Conservation (phyloP, 1,139 yeast genomes). For the Sugiyamaella castrensis region DNA sequence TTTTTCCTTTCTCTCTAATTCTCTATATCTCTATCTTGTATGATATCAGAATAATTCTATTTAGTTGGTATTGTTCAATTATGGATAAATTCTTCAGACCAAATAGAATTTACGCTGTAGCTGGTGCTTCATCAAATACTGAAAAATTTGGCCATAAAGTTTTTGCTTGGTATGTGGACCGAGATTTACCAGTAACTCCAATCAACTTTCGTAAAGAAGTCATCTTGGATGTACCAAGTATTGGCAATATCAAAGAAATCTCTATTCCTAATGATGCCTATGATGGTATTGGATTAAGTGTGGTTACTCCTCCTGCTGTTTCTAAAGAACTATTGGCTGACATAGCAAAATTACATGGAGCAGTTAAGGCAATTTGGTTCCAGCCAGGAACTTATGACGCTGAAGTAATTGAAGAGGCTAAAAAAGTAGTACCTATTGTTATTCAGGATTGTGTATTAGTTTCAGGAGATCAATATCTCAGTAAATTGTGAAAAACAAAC, state of each 20-base stretch:
- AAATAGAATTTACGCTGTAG: constrained; percentile 56
- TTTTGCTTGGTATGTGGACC: constrained; percentile 62
- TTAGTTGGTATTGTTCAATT: neutral
- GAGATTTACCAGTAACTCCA: constrained; percentile 59
- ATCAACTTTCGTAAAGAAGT: constrained; percentile 55
- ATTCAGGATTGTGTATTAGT: constrained; percentile 69
- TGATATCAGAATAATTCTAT: too few relatives aligned
- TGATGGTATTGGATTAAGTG: constrained; percentile 37
- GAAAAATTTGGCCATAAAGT: constrained; percentile 71
- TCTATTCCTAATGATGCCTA: constrained; percentile 31
- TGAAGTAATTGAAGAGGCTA: constrained; percentile 49
- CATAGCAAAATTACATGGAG: constrained; percentile 36
- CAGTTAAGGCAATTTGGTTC: constrained; percentile 66
- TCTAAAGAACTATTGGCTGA: constrained; percentile 50
- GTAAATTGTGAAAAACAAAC: constrained; percentile 23
- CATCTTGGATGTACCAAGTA: constrained; percentile 48
- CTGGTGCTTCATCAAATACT: constrained; percentile 70
- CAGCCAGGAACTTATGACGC: constrained; percentile 75
- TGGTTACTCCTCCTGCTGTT: constrained; percentile 70
- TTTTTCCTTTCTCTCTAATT: too few relatives aligned
- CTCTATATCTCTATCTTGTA: too few relatives aligned
- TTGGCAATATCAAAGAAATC: constrained; percentile 41
- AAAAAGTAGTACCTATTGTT: constrained; percentile 42
- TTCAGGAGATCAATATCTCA: constrained; percentile 58
- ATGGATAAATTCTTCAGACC: constrained; percentile 50